Evolutionary conservation across 805 yeast genomes (phyloP).

Genomic region (Candida golubevii): DNA sequence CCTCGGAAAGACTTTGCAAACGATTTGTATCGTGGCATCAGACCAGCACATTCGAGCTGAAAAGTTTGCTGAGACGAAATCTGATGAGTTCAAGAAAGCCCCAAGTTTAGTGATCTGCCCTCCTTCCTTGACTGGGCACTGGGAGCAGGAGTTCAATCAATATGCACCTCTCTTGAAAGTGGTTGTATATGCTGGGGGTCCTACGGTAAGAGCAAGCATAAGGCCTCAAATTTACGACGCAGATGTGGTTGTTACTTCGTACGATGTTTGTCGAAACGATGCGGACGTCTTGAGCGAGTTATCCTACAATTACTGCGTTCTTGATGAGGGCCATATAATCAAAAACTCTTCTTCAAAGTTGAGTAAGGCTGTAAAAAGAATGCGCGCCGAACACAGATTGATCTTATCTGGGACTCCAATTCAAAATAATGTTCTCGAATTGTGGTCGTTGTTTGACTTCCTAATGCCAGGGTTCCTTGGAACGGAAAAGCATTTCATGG

Average conservation of each 20-base stretch:
- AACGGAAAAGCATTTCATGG: conserved; percentile 89
- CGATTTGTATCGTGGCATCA: conserved; percentile 94
- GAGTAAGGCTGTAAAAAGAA: conserved; percentile 78
- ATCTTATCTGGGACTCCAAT: conserved; percentile 96
- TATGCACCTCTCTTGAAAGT: conserved; percentile 85
- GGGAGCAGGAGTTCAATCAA: conserved; percentile 92
- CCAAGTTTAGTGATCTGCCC: conserved; percentile 93
- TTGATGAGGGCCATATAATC: conserved; percentile 97
- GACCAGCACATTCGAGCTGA: conserved; percentile 86
- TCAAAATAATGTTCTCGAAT: conserved; percentile 91
- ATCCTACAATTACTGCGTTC: conserved; percentile 88
- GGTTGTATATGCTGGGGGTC: conserved; percentile 91
- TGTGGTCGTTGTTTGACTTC: conserved; percentile 97
- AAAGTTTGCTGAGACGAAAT: conserved; percentile 55
- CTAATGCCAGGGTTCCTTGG: conserved; percentile 99
- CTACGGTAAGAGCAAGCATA: conserved; percentile 59
- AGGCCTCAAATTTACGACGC: conserved; percentile 48
- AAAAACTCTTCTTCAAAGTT: conserved; percentile 87
- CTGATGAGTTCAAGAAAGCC: conserved; percentile 64
- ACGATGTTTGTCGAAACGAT: conserved; percentile 95
- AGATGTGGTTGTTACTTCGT: conserved; percentile 92
- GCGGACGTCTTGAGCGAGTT: conserved; percentile 53
- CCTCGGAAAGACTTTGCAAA: conserved; percentile 92
- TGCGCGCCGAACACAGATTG: conserved; percentile 83
- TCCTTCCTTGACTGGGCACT: conserved; percentile 96